Base-by-base conservation (phyloP, 1,284 basidiomycete genomes). In the Naganishia cerealis region DNA sequence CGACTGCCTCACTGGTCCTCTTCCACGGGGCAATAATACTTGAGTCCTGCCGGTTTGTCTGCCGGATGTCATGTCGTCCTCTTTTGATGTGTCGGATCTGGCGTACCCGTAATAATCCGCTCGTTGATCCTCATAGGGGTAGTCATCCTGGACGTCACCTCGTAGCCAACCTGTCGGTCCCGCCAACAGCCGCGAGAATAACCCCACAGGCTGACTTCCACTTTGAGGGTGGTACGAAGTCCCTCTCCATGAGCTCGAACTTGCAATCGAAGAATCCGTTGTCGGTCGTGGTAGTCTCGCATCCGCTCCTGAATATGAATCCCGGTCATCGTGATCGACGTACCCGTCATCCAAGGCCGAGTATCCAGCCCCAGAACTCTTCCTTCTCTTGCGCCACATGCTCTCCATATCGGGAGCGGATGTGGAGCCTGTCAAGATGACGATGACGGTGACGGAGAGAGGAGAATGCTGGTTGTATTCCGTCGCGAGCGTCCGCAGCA, bases 301-400 rank as follows among this genome's bases (percentile, higher is more conserved):
- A 29, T 63, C 61, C 15, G 9, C 21, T 15, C 46, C 24, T 24
- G n/a, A n/a, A n/a, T 10, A 21, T 3, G 46, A 50, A 50, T 50
- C 46, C 24, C 46, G 46, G 46, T 50, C 46, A 24, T 38, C 55
- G 8, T 57, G 36, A 43, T 57, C 40, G 15, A 21, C 9, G 56
- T 57, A 57, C 39, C 56, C 56, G 26, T 57, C 21, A 42, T 63
- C 50, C 29, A 24, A 50, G 46, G 24, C n/a, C n/a, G 24, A n/a
- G 24, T 24, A 24, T 5, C 46, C 46, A 1, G 46, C 21, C 7
- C 61, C 61, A 8, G 40, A 39, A 24, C 61, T 63, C 53, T 63
- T 63, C 39, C 61, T 39, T 15, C 61, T 50, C 42, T 63, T 63
- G 8, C 61, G 50, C 61, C 61, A 63, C 61, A 63, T 63, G 61